Percentiles rank a stretch among this genome's conserved stretches.
These are phyloP conservation scores for Pseudopithomyces chartarum DNA, from an alignment of 2,329 filamentous ascomycete species.

Conservation along the genomic window DNA sequence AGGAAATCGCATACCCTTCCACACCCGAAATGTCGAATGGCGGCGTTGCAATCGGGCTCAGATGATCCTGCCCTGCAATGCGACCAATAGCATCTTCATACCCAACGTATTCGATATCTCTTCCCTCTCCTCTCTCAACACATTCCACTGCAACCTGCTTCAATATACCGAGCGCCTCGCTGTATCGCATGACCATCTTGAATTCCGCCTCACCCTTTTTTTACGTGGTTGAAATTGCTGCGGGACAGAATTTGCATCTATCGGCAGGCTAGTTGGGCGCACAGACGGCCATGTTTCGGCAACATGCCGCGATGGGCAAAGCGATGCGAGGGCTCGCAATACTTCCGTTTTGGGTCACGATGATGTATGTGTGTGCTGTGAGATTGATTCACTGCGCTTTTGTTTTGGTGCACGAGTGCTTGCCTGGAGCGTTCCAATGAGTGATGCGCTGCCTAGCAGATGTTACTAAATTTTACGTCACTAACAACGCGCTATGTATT, in stretches of 20 bases:
- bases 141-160: neutral
- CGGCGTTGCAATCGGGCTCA: constrained; percentile 12
- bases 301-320: neutral
- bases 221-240: neutral
- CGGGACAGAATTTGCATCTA: neutral
- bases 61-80: constrained; percentile 7
- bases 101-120: constrained; percentile 1
- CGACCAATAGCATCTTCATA: constrained; percentile 9
- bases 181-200: constrained; percentile 1
- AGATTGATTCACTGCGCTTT: too few relatives aligned
- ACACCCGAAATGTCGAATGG: constrained; percentile 12
- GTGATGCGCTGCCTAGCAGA: too few relatives aligned
- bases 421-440: too few relatives aligned
- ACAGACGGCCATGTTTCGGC: neutral
- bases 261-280: neutral
- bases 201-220: neutral
- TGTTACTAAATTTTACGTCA: too few relatives aligned
- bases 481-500: too few relatives aligned
- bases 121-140: neutral
- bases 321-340: too few relatives aligned
- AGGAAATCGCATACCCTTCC: constrained; percentile 17
- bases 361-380: too few relatives aligned
- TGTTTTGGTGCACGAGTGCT: too few relatives aligned
- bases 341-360: too few relatives aligned
- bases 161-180: constrained; percentile 1